These are phyloP conservation scores for Naumovozyma baii DNA, from an alignment of 805 yeast species.

Conservation along the genomic window DNA sequence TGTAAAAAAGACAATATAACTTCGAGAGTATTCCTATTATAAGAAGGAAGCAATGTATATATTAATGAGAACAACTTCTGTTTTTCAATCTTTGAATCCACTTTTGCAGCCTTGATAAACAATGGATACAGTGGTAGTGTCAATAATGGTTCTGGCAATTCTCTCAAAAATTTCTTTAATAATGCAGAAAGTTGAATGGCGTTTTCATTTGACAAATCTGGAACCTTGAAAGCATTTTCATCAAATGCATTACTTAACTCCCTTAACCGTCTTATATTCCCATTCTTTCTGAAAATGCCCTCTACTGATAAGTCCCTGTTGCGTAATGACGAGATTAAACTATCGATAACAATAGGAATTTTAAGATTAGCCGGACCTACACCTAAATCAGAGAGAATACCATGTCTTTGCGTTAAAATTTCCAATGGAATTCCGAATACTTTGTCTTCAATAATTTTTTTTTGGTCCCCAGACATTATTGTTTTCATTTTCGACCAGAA, in stretches of 20 bases:
- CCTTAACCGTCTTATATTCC: constrained; percentile 76
- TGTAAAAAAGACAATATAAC: constrained; percentile 75
- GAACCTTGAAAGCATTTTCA: constrained; percentile 57
- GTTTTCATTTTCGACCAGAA: constrained; percentile 27
- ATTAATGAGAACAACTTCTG: constrained; percentile 44
- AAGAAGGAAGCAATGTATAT: constrained; percentile 73
- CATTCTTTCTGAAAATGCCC: constrained; percentile 93
- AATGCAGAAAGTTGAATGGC: constrained; percentile 91
- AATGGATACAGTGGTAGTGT: constrained; percentile 65
- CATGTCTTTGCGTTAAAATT: constrained; percentile 54
- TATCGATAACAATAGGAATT: constrained; percentile 83
- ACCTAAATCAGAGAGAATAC: constrained; percentile 77
- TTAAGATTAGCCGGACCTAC: constrained; percentile 71
- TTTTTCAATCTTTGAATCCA: constrained; percentile 39
- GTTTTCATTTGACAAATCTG: constrained; percentile 62
- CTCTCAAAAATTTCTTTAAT: constrained; percentile 83
- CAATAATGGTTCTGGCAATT: constrained; percentile 83
- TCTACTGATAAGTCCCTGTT: constrained; percentile 92
- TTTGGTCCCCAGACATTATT: constrained; percentile 21
- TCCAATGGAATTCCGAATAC: constrained; percentile 78
- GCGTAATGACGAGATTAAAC: constrained; percentile 68
- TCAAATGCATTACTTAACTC: constrained; percentile 69
- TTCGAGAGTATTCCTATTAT: constrained; percentile 77
- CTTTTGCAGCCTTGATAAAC: constrained; percentile 65
- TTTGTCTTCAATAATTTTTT: constrained; percentile 20